Percentiles rank a stretch among this genome's conserved stretches.
Conservation (phyloP, 768 basidiomycete species). For the Kwoniella mangroviensis region DNA sequence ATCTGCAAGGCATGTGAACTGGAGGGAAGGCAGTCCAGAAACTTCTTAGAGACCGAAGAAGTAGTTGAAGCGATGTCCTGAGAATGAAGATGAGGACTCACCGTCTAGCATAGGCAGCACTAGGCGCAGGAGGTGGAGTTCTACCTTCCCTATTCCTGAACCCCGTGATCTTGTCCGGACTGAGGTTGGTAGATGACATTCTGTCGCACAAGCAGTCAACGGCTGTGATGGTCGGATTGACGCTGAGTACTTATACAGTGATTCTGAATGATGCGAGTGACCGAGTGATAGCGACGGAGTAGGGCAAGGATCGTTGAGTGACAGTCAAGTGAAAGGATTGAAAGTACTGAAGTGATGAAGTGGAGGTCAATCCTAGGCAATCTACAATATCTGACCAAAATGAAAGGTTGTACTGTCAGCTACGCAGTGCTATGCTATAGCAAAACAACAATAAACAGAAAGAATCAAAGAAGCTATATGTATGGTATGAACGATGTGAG, state of each 20-base stretch:
- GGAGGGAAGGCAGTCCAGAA: not conserved
- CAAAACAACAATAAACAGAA: not conserved
- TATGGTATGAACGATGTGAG: not conserved
- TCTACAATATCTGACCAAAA: not conserved
- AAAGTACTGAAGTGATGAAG: not conserved
- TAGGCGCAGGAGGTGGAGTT: constrained; percentile 48
- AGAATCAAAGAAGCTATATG: too few species aligned
- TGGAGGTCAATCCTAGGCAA: not conserved
- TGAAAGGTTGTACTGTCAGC: not conserved
- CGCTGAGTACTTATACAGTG: too few species aligned
- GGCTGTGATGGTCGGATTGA: not conserved
- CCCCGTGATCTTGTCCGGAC: constrained; percentile 24
- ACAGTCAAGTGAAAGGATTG: not conserved
- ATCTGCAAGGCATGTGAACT: not conserved
- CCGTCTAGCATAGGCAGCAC: constrained; percentile 43
- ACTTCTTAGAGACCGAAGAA: not conserved
- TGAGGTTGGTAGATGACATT: constrained; percentile 21
- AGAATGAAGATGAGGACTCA: constrained; percentile 17
- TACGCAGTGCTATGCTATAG: not conserved
- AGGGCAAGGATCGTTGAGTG: not conserved
- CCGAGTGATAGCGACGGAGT: not conserved
- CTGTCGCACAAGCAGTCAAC: not conserved
- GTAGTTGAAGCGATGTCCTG: constrained; percentile 7
- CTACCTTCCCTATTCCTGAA: constrained; percentile 33
- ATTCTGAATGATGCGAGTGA: not conserved